Base-by-base conservation (phyloP, 1,139 yeast species). In the Hyphopichia buzzinii region DNA sequence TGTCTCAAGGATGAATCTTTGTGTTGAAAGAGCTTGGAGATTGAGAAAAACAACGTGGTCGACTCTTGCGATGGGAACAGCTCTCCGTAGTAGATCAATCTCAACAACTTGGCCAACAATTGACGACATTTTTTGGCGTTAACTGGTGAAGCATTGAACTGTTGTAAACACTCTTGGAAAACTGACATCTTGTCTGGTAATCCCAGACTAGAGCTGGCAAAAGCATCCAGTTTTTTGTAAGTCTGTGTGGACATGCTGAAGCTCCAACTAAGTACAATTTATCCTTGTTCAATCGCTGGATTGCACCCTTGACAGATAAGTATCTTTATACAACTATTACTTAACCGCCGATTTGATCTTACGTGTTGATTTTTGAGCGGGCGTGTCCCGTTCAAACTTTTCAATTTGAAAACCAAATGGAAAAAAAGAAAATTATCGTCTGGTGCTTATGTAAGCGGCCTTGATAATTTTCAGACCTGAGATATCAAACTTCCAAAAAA, bases 131-230 rank as follows among this genome's bases (percentile, higher is more conserved):
- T 84, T 51, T 81, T 84, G 24, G 97, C 87, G 52, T 86, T 84
- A 42, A 90, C 84, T 13, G 96, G 96, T 30, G 95, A 77, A 46
- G 92, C 88, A 67, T 90, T 90, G 76, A 92, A 94, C 44, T 87
- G 92, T 50, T 87, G 87, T 52, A 88, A 72, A 68, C 97, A 90
- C 61, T 90, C 96, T 66, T 92, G 99, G 62, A 86, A 90, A 47
- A 94, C 92, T 8, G 96, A 84, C 97, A 92, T 92, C 66, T 89
- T 89, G 65, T 92, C 98, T 41, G 96, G 94, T 46, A 76, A 61
- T 36, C 81, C 84, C 39, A 81, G 67, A 27, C 57, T 43, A 21
- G 59, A 42, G 47, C 77, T 84, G 41, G 79, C 62, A 45, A 61
- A 62, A 57, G 86, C 89, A 59, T 88, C 96, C 64, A 77, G 79